These are phyloP conservation scores for Solanum acaule DNA, from an alignment of 257 asterid genomes.

Conservation along the genomic window DNA sequence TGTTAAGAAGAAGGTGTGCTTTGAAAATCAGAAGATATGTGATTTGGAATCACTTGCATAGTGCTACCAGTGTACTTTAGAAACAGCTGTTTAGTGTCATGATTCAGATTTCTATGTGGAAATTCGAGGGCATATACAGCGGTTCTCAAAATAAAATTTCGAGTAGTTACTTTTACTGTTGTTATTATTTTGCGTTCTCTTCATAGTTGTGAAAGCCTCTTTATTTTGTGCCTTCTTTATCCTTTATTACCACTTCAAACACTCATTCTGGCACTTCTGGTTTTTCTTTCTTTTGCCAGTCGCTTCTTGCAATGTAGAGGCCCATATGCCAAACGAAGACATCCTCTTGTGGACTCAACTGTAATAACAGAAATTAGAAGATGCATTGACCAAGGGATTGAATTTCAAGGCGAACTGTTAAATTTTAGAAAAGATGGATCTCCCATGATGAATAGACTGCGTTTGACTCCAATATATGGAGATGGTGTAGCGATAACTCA, in stretches of 20 bases:
- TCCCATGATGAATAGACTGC: constrained; percentile 42
- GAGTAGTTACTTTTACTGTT: neutral
- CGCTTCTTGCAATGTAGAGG: constrained; percentile 53
- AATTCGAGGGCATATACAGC: neutral
- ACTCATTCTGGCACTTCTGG: neutral
- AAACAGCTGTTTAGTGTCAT: neutral
- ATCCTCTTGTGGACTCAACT: constrained; percentile 34
- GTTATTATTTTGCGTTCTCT: neutral
- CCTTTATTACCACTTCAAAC: neutral
- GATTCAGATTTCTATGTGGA: neutral
- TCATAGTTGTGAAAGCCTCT: neutral
- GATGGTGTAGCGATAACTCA: constrained; percentile 37
- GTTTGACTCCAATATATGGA: constrained; percentile 41
- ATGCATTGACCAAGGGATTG: constrained; percentile 38
- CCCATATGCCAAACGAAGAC: constrained; percentile 47
- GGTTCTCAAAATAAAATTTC: neutral
- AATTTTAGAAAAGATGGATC: constrained; percentile 50
- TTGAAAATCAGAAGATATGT: neutral
- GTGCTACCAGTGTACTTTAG: neutral
- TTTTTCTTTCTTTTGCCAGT: constrained; percentile 17
- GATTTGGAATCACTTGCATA: neutral
- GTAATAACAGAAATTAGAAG: constrained; percentile 40
- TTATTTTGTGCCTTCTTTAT: neutral
- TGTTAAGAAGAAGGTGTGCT: neutral
- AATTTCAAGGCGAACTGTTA: constrained; percentile 43